Percentiles rank a stretch among this genome's conserved stretches.
Evolutionary conservation across 2,329 filamentous ascomycete species (phyloP).

Genomic region (Ophiostoma himal-ulmi): DNA sequence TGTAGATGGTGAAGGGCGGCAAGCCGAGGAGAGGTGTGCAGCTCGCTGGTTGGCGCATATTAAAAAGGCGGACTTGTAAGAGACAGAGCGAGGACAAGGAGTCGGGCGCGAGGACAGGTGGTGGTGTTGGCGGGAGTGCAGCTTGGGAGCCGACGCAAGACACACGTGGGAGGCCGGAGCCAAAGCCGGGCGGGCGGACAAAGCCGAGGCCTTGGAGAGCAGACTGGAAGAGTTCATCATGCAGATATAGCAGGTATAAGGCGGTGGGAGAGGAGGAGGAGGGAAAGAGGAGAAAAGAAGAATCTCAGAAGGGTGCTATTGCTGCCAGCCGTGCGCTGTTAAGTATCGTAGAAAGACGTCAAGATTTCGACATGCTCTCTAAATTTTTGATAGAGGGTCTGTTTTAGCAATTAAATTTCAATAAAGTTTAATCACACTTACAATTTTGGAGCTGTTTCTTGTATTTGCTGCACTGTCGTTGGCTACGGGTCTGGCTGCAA

Average conservation of each 20-base stretch:
- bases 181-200: constrained; percentile 31
- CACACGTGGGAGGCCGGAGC: constrained; percentile 33
- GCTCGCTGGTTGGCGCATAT: neutral
- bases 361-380: constrained; percentile 6
- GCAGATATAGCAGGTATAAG: neutral
- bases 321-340: neutral
- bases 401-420: constrained; percentile 15
- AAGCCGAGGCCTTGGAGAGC: constrained; percentile 33
- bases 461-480: constrained; percentile 22
- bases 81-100: neutral
- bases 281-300: neutral
- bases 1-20: neutral
- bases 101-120: neutral
- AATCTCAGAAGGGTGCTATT: neutral
- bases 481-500: constrained; percentile 12
- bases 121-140: constrained; percentile 20
- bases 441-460: constrained; percentile 2
- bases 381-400: constrained; percentile 3
- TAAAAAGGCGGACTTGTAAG: neutral
- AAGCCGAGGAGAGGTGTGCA: neutral
- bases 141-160: constrained; percentile 27
- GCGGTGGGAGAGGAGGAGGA: neutral
- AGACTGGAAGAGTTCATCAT: constrained; percentile 26
- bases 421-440: constrained; percentile 8
- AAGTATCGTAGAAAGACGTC: neutral